A percentile compares a stretch with the other conserved stretches of the same genome.
Conservation (phyloP, 805 yeast genomes). For the Zygosaccharomyces siamensis region DNA sequence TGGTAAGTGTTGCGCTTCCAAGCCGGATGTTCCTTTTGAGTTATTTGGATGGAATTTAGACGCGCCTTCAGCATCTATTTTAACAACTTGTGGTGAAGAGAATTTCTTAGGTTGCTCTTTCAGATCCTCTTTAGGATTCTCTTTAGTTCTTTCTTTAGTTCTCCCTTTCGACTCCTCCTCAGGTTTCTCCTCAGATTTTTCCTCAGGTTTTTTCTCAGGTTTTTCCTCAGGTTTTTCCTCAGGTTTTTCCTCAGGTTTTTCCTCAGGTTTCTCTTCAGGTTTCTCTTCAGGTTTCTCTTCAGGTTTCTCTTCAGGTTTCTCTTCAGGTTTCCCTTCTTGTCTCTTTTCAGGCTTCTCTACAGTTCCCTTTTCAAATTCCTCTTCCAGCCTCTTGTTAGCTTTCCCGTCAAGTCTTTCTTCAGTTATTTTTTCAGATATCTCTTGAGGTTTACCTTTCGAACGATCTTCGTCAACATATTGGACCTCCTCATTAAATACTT, state of each 20-base stretch:
- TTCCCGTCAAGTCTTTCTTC: too few species aligned
- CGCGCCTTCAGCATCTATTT: neutral
- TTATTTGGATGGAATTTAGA: neutral
- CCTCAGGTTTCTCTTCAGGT: too few species aligned
- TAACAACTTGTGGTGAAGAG: neutral
- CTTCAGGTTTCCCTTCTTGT: too few species aligned
- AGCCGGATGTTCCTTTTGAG: neutral
- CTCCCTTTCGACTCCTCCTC: neutral
- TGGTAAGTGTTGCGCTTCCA: neutral
- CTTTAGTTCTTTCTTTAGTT: neutral
- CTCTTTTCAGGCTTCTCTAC: too few species aligned
- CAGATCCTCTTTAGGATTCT: neutral
- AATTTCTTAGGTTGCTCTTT: too few species aligned
- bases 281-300: too few species aligned
- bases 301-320: too few species aligned
- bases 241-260: too few species aligned
- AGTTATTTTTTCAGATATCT: neutral
- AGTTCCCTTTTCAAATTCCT: too few species aligned
- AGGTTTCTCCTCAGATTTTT: neutral
- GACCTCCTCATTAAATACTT: neutral
- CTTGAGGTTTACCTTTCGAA: neutral
- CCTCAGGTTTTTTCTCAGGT: too few species aligned
- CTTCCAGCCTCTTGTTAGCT: too few species aligned
- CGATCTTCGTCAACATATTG: neutral
- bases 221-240: neutral